phyloP scores from a whole-genome alignment of 148 eudicot species.

The Beta vulgaris region DNA sequence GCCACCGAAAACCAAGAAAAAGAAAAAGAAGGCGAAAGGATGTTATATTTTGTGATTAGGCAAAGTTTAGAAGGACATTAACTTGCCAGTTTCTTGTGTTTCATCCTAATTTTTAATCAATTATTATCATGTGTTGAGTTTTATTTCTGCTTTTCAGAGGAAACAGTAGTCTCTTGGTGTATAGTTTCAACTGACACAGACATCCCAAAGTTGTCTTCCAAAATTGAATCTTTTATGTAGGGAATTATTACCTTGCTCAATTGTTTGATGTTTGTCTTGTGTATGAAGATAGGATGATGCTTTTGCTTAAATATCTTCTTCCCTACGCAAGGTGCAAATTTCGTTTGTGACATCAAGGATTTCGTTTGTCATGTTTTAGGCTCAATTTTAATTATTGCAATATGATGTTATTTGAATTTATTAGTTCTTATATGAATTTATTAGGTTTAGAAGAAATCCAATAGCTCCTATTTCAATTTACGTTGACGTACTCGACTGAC shows the following conservation, averaged over 20 bases:
- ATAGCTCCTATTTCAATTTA: too few species aligned
- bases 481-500: too few species aligned
- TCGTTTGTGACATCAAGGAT: background rate
- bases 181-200: conserved; percentile 35
- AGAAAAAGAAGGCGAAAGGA: conserved; percentile 47
- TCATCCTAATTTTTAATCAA: background rate
- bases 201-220: conserved; percentile 5
- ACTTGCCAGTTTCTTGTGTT: conserved; percentile 4
- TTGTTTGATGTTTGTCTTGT: background rate
- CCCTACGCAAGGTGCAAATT: background rate
- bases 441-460: too few species aligned
- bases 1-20: conserved; percentile 56
- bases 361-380: too few species aligned
- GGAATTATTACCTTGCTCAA: background rate
- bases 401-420: too few species aligned
- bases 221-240: conserved; percentile 3
- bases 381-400: too few species aligned
- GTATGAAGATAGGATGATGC: background rate
- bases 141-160: conserved; percentile 10
- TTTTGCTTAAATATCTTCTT: background rate
- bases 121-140: conserved; percentile 5
- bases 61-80: conserved; percentile 3
- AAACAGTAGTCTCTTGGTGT: conserved; percentile 27
- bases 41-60: conserved; percentile 45
- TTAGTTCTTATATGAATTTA: too few species aligned